phyloP scores from a whole-genome alignment of 257 asterid genomes.

The Nicotiana sylvestris region DNA sequence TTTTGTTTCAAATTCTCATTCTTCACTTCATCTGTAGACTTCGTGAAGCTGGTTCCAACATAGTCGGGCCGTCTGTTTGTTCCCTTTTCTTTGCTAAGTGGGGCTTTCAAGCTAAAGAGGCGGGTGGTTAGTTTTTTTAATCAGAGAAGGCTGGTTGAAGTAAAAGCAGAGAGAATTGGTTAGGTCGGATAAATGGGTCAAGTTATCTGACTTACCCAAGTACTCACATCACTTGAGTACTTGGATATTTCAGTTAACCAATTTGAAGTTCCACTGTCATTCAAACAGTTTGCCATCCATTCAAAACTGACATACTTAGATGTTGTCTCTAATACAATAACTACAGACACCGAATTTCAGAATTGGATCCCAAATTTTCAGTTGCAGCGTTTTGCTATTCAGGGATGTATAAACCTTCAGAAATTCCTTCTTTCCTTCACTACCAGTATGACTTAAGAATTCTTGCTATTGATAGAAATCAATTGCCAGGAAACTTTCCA shows the following conservation, averaged over 20 bases:
- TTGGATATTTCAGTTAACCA: background rate
- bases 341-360: background rate
- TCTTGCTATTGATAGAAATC: background rate
- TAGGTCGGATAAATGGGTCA: too few relatives aligned
- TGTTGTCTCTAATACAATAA: background rate
- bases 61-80: too few relatives aligned
- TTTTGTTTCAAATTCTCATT: too few relatives aligned
- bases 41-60: too few relatives aligned
- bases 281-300: background rate
- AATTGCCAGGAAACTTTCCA: background rate
- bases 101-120: too few relatives aligned
- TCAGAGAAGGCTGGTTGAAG: too few relatives aligned
- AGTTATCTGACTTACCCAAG: too few relatives aligned
- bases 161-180: too few relatives aligned
- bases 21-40: too few relatives aligned
- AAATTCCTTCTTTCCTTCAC: background rate
- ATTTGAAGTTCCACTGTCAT: background rate
- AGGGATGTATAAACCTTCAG: background rate
- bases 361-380: slow-evolving; percentile 1
- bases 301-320: background rate
- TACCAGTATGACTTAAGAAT: slow-evolving; percentile 13
- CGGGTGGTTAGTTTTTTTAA: too few relatives aligned
- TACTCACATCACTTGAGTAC: slow-evolving; percentile 2
- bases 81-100: too few relatives aligned
- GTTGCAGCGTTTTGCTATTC: background rate